These are phyloP conservation scores for Sporothrix schenckii DNA, from an alignment of 2,329 filamentous ascomycete species.

Conservation along the genomic window DNA sequence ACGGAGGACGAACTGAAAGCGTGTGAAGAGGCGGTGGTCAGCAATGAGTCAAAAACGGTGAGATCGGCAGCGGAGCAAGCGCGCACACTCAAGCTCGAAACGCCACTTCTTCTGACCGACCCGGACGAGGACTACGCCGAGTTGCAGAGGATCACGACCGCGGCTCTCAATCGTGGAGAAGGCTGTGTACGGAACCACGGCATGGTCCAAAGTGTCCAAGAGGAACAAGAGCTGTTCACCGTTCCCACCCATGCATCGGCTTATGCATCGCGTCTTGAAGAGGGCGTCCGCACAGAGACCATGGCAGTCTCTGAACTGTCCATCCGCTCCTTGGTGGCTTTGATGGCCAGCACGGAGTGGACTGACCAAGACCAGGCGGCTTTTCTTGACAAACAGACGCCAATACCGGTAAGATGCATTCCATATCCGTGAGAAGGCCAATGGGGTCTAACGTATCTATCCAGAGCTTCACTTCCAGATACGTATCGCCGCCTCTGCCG, in stretches of 20 bases:
- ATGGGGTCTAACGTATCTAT: too few relatives aligned
- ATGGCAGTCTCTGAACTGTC: slow-evolving; percentile 28
- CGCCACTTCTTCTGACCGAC: slow-evolving; percentile 28
- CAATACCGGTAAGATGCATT: not conserved
- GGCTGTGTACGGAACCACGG: not conserved
- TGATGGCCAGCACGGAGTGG: slow-evolving; percentile 22
- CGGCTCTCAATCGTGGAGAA: not conserved
- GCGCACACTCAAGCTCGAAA: slow-evolving; percentile 25
- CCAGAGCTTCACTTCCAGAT: not conserved
- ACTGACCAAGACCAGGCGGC: slow-evolving; percentile 8
- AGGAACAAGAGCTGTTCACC: not conserved
- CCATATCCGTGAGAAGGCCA: not conserved
- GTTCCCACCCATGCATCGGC: not conserved
- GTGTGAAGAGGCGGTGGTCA: not conserved
- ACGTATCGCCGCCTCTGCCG: slow-evolving; percentile 31
- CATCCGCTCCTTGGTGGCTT: slow-evolving; percentile 1
- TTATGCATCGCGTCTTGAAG: slow-evolving; percentile 7
- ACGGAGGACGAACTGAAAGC: not conserved
- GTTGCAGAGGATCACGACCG: not conserved
- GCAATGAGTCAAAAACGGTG: not conserved
- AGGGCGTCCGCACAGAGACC: slow-evolving; percentile 15
- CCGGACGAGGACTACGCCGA: slow-evolving; percentile 32
- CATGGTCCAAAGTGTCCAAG: not conserved
- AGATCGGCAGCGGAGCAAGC: too few relatives aligned
- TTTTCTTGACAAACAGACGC: not conserved